Evolutionary conservation across 2,329 filamentous ascomycete genomes (phyloP).

Genomic region (Cryphonectria parasitica): DNA sequence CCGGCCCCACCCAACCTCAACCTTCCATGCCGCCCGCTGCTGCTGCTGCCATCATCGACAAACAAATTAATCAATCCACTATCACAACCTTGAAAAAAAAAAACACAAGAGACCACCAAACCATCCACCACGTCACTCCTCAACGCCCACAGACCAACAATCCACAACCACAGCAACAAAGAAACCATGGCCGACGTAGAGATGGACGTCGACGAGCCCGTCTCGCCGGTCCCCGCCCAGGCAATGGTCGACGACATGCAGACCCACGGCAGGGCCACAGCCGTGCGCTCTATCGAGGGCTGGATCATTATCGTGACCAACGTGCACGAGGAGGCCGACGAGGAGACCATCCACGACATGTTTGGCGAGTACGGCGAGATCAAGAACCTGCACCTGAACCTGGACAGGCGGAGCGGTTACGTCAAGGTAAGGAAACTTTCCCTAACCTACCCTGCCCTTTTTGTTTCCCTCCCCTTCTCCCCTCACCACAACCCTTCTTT

Average conservation of each 20-base stretch:
- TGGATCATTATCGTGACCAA: constrained; percentile 90
- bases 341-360: constrained; percentile 79
- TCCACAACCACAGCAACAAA: neutral
- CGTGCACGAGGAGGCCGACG: constrained; percentile 84
- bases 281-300: constrained; percentile 84
- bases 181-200: constrained; percentile 56
- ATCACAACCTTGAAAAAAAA: neutral
- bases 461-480: constrained; percentile 6
- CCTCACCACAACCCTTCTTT: neutral
- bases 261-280: constrained; percentile 74
- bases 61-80: neutral
- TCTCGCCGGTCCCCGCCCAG: constrained; percentile 39
- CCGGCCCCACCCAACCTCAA: neutral
- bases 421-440: constrained; percentile 68
- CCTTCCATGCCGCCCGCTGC: neutral
- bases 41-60: neutral
- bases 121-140: neutral
- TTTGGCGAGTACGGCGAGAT: constrained; percentile 87
- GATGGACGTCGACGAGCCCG: constrained; percentile 62
- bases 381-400: constrained; percentile 83
- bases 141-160: neutral
- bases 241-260: constrained; percentile 67
- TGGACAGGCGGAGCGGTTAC: constrained; percentile 81
- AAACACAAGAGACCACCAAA: neutral
- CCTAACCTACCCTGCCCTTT: neutral